Evolutionary conservation across 2,329 filamentous ascomycete genomes (phyloP), one percentile per base, ranked within the genome.

Genomic region (Ustulina deusta): DNA sequence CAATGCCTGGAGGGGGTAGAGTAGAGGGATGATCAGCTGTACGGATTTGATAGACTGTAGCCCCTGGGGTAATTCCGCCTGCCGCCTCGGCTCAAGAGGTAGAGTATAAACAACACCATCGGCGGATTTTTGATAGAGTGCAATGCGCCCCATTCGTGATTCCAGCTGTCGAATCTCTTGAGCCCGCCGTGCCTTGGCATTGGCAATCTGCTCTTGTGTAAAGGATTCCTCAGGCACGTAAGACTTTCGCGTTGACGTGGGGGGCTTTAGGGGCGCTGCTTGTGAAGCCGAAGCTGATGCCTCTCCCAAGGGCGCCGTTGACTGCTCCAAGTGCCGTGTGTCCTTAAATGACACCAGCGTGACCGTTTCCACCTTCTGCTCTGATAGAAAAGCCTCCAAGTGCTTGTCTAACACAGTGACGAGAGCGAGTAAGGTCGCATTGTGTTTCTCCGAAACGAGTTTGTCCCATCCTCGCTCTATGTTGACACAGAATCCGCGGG

Each of bases 401-500:
- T 90, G 87, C 78, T 86, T 91, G 76, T 96, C 93, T 32, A 96
- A 82, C 20, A 86, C 86, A 74, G 93, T 91, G 70, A 91, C 85
- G 70, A 91, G 83, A 17, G 84, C 83, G 55, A 95, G 81, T 0
- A 96, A 80, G 0, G 90, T 93, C 10, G 82, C 80, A 6, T 81
- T 84, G 4, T 81, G 81, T 48, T 85, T 83, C 49, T 87, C 85
- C 46, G 84, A 79, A 0, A 88, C 87, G 58, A 95, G 83, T 44
- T 80, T 83, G 68, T 90, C 87, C 82, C 93, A 96, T 9, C 92
- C 92, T 70, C 83, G 85, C 76, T 94, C 91, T 42, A 96, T 87
- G 78, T 94, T 95, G 78, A 92, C 86, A 74, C 90, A 86, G 76
- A 91, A 94, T 1, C 89, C 90, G 68, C 89, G 83, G 2, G 89